These are phyloP conservation scores for Pseudonitzschia multiseries DNA, from an alignment of 108 stramenopile species.

Conservation along the genomic window DNA sequence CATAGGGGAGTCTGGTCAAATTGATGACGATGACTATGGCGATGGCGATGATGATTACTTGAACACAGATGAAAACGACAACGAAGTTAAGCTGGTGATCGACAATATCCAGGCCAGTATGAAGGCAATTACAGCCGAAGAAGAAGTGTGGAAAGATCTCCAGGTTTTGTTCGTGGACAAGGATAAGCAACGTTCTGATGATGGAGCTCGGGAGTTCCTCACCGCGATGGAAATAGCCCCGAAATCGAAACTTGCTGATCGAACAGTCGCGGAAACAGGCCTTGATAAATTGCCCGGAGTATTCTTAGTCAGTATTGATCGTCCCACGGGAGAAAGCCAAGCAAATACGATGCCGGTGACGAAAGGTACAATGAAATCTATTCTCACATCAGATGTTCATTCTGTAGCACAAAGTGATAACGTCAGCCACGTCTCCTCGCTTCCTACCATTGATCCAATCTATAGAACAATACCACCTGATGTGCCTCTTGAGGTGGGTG, in stretches of 20 bases:
- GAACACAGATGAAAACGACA: background rate
- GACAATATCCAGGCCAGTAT: constrained; percentile 7
- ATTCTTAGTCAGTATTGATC: constrained; percentile 76
- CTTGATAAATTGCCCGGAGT: constrained; percentile 68
- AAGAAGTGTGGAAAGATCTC: constrained; percentile 65
- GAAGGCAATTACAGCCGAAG: constrained; percentile 11
- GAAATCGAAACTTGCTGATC: constrained; percentile 53
- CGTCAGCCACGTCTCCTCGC: constrained; percentile 5
- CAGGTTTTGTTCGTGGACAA: constrained; percentile 45
- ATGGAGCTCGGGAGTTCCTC: constrained; percentile 60
- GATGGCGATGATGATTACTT: constrained; percentile 19
- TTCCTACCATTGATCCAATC: constrained; percentile 4
- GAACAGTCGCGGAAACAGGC: constrained; percentile 57
- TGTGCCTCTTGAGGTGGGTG: constrained; percentile 41
- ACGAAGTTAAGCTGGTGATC: background rate
- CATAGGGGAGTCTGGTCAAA: constrained; percentile 11
- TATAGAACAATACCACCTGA: constrained; percentile 36
- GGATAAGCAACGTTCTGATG: constrained; percentile 9
- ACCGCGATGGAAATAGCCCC: constrained; percentile 66
- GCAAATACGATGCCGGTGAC: background rate
- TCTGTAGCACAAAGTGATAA: constrained; percentile 12
- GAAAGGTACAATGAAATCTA: background rate
- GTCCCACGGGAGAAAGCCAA: constrained; percentile 40
- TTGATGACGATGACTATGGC: constrained; percentile 9
- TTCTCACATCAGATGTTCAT: constrained; percentile 7